These are phyloP conservation scores for Ampelocalamus luodianensis DNA, from an alignment of 176 grass and related monocot genomes.

Conservation along the genomic window DNA sequence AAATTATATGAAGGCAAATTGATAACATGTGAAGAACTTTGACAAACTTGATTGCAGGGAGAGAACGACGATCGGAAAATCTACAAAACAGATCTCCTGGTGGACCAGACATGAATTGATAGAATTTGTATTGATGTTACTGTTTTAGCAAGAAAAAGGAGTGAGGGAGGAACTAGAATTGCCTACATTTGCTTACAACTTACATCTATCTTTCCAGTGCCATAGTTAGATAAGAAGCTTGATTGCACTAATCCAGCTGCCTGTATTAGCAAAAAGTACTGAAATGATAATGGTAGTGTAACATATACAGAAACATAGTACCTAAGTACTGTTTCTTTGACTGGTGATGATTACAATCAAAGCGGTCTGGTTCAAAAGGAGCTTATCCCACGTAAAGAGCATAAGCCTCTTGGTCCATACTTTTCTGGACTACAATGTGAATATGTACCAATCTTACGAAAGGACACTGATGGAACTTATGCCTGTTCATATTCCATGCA, in stretches of 20 bases:
- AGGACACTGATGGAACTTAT: conserved; percentile 75
- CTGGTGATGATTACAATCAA: conserved; percentile 54
- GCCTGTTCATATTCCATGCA: conserved; percentile 63
- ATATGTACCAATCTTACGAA: conserved; percentile 93
- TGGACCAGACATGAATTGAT: conserved; percentile 8
- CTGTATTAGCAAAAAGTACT: conserved; percentile 41
- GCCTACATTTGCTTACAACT: background rate
- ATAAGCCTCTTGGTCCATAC: conserved; percentile 39
- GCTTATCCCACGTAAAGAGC: conserved; percentile 56
- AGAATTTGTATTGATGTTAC: conserved; percentile 18
- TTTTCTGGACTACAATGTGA: conserved; percentile 62
- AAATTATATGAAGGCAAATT: conserved; percentile 29
- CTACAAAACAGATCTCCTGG: conserved; percentile 27
- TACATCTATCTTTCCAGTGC: conserved; percentile 25
- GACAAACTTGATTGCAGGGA: conserved; percentile 7
- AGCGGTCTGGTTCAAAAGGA: conserved; percentile 60
- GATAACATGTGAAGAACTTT: background rate
- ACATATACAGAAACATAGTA: conserved; percentile 49
- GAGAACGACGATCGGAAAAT: conserved; percentile 13
- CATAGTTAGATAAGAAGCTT: conserved; percentile 31
- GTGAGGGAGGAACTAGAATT: background rate
- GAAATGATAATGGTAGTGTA: conserved; percentile 44
- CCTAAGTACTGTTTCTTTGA: conserved; percentile 52
- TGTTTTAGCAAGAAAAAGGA: conserved; percentile 2
- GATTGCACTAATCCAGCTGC: conserved; percentile 23